Percentiles rank a stretch among this genome's conserved stretches.
These are phyloP conservation scores for Phytophthora pseudosyringae DNA, from an alignment of 352 stramenopile genomes.

Conservation along the genomic window DNA sequence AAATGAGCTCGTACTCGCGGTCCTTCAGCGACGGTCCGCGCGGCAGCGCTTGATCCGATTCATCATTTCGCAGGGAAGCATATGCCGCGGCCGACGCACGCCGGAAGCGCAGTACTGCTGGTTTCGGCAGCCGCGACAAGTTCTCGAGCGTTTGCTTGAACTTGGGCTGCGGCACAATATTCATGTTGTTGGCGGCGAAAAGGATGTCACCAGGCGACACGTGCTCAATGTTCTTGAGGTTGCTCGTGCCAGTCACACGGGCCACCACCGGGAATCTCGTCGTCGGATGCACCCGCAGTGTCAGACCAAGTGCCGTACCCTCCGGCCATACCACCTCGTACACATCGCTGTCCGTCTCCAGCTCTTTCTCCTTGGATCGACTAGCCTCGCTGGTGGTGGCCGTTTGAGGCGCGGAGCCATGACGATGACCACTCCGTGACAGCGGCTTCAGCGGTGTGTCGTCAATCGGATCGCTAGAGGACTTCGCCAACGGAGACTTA, in stretches of 20 bases:
- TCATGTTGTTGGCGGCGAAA: conserved; percentile 76
- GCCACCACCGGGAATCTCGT: conserved; percentile 76
- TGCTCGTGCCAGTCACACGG: conserved; percentile 75
- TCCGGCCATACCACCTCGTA: conserved; percentile 82
- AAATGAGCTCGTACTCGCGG: conserved; percentile 84
- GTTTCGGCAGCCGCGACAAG: conserved; percentile 73
- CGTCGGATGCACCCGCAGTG: conserved; percentile 71
- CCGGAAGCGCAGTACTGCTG: conserved; percentile 70
- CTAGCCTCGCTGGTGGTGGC: conserved; percentile 21
- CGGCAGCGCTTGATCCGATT: conserved; percentile 54
- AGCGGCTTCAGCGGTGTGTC: conserved; percentile 52
- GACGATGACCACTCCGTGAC: conserved; percentile 40
- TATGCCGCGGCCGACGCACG: conserved; percentile 46
- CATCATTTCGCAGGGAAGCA: conserved; percentile 43
- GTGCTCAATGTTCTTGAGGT: conserved; percentile 81
- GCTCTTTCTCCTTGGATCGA: conserved; percentile 32
- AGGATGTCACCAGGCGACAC: conserved; percentile 73
- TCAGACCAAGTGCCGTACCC: conserved; percentile 68
- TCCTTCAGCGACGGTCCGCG: conserved; percentile 68
- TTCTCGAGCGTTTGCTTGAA: conserved; percentile 85
- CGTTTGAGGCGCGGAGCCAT: conserved; percentile 27
- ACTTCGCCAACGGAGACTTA: conserved; percentile 50
- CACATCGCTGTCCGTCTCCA: conserved; percentile 56
- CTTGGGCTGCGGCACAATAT: conserved; percentile 74
- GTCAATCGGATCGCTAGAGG: conserved; percentile 44